Base-by-base conservation (phyloP, 148 eudicot genomes). In the Rhododendron griersonianum region DNA sequence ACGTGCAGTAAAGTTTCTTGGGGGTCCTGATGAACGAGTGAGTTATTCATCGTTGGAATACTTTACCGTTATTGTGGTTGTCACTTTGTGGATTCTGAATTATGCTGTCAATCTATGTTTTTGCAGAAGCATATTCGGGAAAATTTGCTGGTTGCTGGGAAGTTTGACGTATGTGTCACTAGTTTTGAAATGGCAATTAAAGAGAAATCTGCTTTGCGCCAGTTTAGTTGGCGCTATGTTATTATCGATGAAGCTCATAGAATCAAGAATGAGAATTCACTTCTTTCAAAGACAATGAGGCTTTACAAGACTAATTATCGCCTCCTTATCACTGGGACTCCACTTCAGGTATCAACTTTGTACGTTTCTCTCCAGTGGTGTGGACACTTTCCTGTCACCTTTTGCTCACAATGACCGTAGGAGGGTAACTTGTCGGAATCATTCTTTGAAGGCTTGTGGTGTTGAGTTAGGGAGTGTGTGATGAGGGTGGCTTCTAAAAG, bases 221-320 rank as follows among this genome's bases (percentile, higher is more conserved):
- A 96, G 41, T 98, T 98, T 86, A 98, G 96, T 86, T 98, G 99
- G 99, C 95, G 99, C 30, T 98, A 98, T 87, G 95, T 98, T 45
- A 94, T 98, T 37, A 98, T 98, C 90, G 99, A 98, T 87, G 99
- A 98, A 93, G 99, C 99, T 88, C 99, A 98, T 88, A 89, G 99
- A 79, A 98, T 98, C 76, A 98, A 98, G 92, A 98, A 98, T 91
- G 99, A 98, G 82, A 98, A 98, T 91, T 98, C 99, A 80, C 93
- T 95, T 87, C 98, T 98, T 83, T 98, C 99, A 51, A 98, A 92
- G 88, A 95, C 99, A 48, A 98, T 98, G 99, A 95, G 99, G 80
- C 91, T 98, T 6, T 98, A 88, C 92, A 94, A 90, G 86, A 94
- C 99, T 84, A 98, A 98, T 87, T 98, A 93, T 55, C 95, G 99